Evolutionary conservation across 2,329 filamentous ascomycete species (phyloP), one percentile per base, ranked within the genome.

Genomic region (Metarhizium sp.): DNA sequence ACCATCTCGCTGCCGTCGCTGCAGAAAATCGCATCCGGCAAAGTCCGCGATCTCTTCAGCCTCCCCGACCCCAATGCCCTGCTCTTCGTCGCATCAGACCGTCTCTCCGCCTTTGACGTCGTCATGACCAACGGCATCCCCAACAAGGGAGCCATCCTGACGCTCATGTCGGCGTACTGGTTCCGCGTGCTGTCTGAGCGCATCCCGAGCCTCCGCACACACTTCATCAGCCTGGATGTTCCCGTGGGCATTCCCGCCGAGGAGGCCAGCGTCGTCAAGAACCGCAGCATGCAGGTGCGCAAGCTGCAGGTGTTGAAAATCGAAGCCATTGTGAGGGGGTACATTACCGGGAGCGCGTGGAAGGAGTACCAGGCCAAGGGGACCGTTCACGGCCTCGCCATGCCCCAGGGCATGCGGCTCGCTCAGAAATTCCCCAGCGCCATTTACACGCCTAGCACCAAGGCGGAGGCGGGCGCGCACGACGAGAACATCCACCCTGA

Each of bases 81-180:
- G 4, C 85, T 95, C 55, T 92, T 96, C 67, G 84, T 92, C 55
- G 87, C 89, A 29, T 88, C 89, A 14, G 92, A 96, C 74, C 87
- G 94, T 62, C 94, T 96, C 69, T 96, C 90, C 29, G 94, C 94
- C 55, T 97, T 92, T 77, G 92, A 97, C 79, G 90, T 95, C 63
- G 84, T 95, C 63, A 85, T 95, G 78, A 75, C 81, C 64, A 96
- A 94, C 64, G 75, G 75, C 60, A 75, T 80, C 52, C 74, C 75
- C 49, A 66, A 73, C 66, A 83, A 83, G 73, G 80, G 80, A 61
- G 68, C 69, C 57, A 71, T 81, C 52, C 71, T 82, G 51, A 78
- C 74, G 32, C 65, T 69, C 50, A 62, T 71, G 42, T 74, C 72
- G 2, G 65, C 75, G 14, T 75, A 80, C 63, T 84, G 80, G 80